These are phyloP conservation scores for Erodium texanum DNA, from an alignment of 441 rosid species.

Conservation along the genomic window DNA sequence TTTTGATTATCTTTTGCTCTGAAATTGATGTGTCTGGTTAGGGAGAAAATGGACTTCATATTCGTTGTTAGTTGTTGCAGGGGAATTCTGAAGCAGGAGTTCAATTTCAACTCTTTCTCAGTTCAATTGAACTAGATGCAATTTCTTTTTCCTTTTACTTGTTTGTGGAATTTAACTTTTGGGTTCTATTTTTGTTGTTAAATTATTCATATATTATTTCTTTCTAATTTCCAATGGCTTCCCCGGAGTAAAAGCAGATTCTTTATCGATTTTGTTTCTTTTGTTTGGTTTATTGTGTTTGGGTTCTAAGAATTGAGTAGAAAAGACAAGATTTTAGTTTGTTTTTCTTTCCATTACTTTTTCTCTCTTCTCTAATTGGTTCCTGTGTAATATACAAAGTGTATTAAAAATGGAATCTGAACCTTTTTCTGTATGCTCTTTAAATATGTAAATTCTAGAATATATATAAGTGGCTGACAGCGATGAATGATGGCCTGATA, in stretches of 20 bases:
- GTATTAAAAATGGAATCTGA: background rate
- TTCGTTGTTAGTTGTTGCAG: too few relatives aligned
- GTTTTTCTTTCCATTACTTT: conserved; percentile 15
- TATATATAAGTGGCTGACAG: background rate
- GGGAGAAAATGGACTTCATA: too few relatives aligned
- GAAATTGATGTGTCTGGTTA: background rate
- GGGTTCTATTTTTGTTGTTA: background rate
- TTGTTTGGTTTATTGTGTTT: conserved; percentile 11
- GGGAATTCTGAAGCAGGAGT: too few relatives aligned
- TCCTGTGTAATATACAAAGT: conserved; percentile 26
- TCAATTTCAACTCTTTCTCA: too few relatives aligned
- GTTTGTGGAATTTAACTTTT: background rate
- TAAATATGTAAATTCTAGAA: background rate
- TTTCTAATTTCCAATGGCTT: conserved; percentile 8
- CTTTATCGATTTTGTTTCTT: conserved; percentile 12
- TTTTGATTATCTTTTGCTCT: background rate
- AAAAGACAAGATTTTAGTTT: conserved; percentile 18
- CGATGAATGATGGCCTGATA: background rate
- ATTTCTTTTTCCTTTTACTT: too few relatives aligned
- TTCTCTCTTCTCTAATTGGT: conserved; percentile 12
- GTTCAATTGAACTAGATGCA: background rate
- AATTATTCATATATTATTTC: background rate
- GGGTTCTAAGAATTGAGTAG: conserved; percentile 17
- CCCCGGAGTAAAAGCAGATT: conserved; percentile 14
- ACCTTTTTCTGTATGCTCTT: conserved; percentile 7